Evolutionary conservation across 2,329 filamentous ascomycete genomes (phyloP), one percentile per base, ranked within the genome.

Genomic region (Lasiodiplodia sp.): DNA sequence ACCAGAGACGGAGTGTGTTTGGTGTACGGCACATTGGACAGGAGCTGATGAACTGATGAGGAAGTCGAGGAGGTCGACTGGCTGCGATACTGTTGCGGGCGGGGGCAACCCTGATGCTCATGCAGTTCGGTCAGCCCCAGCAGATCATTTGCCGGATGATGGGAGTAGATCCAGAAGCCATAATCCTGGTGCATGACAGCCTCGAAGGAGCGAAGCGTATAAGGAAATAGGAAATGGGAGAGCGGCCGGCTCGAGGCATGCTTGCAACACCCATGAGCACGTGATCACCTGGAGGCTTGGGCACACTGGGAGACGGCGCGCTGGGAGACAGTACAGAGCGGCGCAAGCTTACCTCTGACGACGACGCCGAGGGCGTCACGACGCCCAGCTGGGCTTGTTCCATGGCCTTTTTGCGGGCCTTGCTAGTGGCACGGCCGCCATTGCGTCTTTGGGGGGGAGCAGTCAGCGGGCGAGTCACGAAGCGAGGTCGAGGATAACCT

Each of bases 1-100:
- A 94, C 90, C 72, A 92, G 93, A 67, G 90, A 92, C 1, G 90
- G 89, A 7, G 89, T 89, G 11, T 90, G 87, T 52, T 87, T 84
- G 0, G 91, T 91, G 75, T 91, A 92, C 0, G 91, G 90, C 2
- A 93, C 86, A 74, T 92, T 90, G 63, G 91, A 92, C 56, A 94
- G 83, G 12, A 93, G 83, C 23, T 81, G 85, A 2, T 85, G 83
- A 21, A 68, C 57, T 21, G 83, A 84, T 14, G 81, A 83, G 2
- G 78, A 78, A 2, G 77, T 73, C 7, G 80, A 82, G 14, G 79
- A 81, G 21, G 76, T 70, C 0, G 71, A 72, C 16, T 55, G 60
- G 53, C 72, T 70, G 34, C 70, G 70, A 40, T 69, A 62, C 47
- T 68, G 67, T 53, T 64, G 58, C 49, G 67, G 67, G 37, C 58